Evolutionary conservation across 192 early-diverging fungal species (phyloP).

Genomic region (Backusella liffmaniae): DNA sequence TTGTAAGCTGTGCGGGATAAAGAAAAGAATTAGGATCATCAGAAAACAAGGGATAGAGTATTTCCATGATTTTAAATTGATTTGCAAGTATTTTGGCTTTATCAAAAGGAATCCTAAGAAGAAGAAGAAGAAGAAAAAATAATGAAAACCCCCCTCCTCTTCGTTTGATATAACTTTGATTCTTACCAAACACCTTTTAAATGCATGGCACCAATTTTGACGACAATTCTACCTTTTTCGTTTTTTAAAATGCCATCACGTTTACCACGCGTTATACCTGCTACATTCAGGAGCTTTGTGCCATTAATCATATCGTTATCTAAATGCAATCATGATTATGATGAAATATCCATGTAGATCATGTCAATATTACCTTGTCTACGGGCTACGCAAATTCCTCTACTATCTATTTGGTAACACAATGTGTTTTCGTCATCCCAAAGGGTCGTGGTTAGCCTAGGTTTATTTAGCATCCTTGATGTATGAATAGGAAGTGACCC

Average conservation of each 20-base stretch:
- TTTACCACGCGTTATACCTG: constrained; percentile 83
- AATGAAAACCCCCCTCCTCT: not conserved
- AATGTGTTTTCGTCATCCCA: constrained; percentile 81
- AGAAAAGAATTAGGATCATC: constrained; percentile 68
- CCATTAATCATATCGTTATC: constrained; percentile 87
- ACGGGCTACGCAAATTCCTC: constrained; percentile 74
- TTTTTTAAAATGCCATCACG: constrained; percentile 84
- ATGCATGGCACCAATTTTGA: constrained; percentile 84
- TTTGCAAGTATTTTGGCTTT: constrained; percentile 61
- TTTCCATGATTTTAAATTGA: constrained; percentile 71
- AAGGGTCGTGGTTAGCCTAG: constrained; percentile 63
- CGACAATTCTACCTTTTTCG: constrained; percentile 78
- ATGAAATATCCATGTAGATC: not conserved
- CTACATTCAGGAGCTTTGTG: constrained; percentile 82
- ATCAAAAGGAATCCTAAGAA: constrained; percentile 56
- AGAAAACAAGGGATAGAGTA: constrained; percentile 71
- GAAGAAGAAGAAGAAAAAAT: not conserved
- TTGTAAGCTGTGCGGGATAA: constrained; percentile 31
- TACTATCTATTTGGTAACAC: constrained; percentile 75
- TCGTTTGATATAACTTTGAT: not conserved
- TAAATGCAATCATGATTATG: constrained; percentile 11
- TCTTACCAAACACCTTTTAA: constrained; percentile 78
- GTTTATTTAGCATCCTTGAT: constrained; percentile 12
- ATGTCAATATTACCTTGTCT: constrained; percentile 47
- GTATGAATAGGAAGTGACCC: not conserved